phyloP scores from a whole-genome alignment of 768 basidiomycete species.

The Neoboletus subvelutipes region DNA sequence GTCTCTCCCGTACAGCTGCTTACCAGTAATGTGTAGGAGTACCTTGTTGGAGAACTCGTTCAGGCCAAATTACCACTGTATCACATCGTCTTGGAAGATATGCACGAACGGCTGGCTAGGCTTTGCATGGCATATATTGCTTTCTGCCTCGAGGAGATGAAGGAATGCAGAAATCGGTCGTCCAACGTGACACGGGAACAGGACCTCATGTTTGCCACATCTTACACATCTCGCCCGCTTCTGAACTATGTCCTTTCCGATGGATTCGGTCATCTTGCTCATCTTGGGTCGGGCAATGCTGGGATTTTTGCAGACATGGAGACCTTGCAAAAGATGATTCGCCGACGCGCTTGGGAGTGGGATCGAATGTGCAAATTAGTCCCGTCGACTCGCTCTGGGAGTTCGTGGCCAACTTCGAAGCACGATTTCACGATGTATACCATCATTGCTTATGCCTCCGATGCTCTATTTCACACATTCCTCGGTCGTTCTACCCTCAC shows the following conservation, averaged over 20 bases:
- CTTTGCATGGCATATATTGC: conserved; percentile 12
- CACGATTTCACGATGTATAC: conserved; percentile 7
- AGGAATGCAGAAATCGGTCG: background rate
- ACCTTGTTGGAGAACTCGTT: conserved; percentile 12
- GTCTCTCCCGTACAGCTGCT: background rate
- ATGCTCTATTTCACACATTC: background rate
- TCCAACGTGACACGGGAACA: background rate
- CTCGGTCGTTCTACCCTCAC: background rate
- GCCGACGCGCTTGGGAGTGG: conserved; percentile 1
- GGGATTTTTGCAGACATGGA: conserved; percentile 3
- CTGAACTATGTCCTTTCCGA: conserved; percentile 10
- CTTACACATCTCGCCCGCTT: background rate
- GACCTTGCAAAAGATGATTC: background rate
- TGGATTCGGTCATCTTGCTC: conserved; percentile 9
- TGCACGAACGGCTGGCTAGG: conserved; percentile 6
- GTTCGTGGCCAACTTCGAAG: conserved; percentile 1
- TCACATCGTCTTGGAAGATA: conserved; percentile 9
- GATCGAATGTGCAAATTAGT: background rate
- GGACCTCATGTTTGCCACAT: background rate
- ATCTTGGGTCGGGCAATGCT: background rate
- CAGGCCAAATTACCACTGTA: background rate
- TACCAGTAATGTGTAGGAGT: conserved; percentile 1
- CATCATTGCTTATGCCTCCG: conserved; percentile 5
- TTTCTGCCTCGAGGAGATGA: conserved; percentile 5
- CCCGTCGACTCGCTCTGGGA: background rate